Evolutionary conservation across 2,329 filamentous ascomycete species (phyloP), one percentile per base, ranked within the genome.

Genomic region (Leptographium radiaticola): DNA sequence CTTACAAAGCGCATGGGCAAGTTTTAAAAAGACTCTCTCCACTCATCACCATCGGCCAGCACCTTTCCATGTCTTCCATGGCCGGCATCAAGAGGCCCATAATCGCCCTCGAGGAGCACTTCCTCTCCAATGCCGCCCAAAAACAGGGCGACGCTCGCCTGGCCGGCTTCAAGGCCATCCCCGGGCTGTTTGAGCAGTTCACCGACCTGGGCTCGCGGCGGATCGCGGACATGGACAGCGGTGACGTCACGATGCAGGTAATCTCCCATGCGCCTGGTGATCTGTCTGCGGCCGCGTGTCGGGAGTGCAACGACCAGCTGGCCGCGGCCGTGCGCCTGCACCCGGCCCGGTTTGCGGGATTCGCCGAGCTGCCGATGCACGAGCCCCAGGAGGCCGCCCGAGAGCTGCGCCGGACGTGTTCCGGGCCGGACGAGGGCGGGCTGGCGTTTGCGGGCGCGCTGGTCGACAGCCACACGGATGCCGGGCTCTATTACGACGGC

Each of bases 371-470:
- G 61, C 66, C 50, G 60, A 71, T 63, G 64, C 55, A 31, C 53
- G 60, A 58, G 3, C 62, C 64, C 9, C 46, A 63, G 58, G 64
- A 71, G 64, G 68, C 73, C 63, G 67, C 74, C 62, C 54, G 55
- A 6, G 70, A 72, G 60, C 59, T 72, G 55, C 59, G 61, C 46
- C 65, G 70, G 11, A 72, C 70, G 56, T 65, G 77, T 1, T 11
- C 43, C 4, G 43, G 18, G 30, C 62, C 59, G 5, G 61, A 73
- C 49, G 63, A 71, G n/a, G 65, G 67, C 3, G 45, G 33, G n/a
- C 33, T 48, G 30, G 45, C 15, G 7, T 75, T 78, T 53, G 66
- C 74, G 4, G 75, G 75, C 0, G 72, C 73, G 1, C 62, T 77
- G 44, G 60, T 78, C 11, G 71, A 74, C 55, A 68, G 71, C 44